Base-by-base conservation (phyloP, 2,329 filamentous ascomycete species). In the Diaporthe ampelina region DNA sequence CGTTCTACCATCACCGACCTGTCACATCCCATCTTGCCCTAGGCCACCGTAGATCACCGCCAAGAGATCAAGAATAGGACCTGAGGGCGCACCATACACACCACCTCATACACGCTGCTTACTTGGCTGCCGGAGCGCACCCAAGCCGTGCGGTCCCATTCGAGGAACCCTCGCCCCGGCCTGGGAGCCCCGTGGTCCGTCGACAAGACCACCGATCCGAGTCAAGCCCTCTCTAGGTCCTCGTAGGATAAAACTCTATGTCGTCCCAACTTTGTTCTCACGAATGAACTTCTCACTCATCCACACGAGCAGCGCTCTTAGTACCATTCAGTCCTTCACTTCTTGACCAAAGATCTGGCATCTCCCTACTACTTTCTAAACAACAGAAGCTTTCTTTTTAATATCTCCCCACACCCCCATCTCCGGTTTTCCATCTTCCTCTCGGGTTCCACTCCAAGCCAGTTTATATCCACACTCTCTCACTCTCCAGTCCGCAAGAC, bases 81-180 rank as follows among this genome's bases (percentile, higher is more conserved):
- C 73, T 43, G 69, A 65, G 45, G 58, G 45, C 35, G 32, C 40
- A 63, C n/a, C 59, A 50, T 57, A 48, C 43, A 26, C 35, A 40
- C 24, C 24, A 29, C 40, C 61, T 70, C 70, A 69, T 48, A 74
- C 73, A 75, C 70, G 58, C 63, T 40, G 52, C 45, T 69, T 10
- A 73, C 73, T 75, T 73, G 73, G 73, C 73, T 58, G 45, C 58
- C 73, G 73, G 73, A 75, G 73, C 70, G 29, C 54, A 21, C 2
- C 26, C 61, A 68, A 68, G 73, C 73, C 73, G 73, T 70, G 57
- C 70, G 58, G 29, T 65, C 70, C 58, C 70, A 65, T 63, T 65
- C 52, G 32, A 65, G 17, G 43, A 19, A 21, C 37, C 37, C 37
- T 67, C 40, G 45, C 29, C 54, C 40, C 21, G 43, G 29, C 48